Conservation (phyloP, 176 grass and related monocot species). For the Lolium multiflorum region DNA sequence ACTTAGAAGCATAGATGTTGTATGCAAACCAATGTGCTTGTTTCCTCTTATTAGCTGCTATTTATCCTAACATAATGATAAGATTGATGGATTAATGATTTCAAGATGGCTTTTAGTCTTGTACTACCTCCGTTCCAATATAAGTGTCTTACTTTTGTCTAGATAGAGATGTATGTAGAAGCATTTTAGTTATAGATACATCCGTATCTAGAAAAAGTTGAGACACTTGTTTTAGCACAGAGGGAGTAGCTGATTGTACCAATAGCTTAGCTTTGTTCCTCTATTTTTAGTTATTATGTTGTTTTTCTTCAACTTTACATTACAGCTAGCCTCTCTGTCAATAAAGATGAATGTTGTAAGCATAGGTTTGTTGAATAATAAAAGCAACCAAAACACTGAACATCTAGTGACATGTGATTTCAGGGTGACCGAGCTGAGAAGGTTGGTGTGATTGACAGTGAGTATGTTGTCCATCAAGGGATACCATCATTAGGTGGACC, state of each 20-base stretch:
- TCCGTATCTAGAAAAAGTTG: no score
- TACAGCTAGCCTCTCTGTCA: no score
- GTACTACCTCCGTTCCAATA: background rate
- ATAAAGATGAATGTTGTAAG: background rate
- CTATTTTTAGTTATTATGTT: background rate
- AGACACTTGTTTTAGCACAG: no score
- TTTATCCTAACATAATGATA: background rate
- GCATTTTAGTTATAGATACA: no score
- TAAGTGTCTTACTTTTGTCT: no score
- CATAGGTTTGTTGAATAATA: background rate
- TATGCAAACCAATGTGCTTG: background rate
- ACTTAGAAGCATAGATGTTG: background rate
- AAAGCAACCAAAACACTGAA: conserved; percentile 29
- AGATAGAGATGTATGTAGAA: no score
- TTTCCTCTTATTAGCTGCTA: background rate
- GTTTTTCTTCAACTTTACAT: conserved; percentile 12
- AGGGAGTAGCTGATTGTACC: background rate
- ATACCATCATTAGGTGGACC: conserved; percentile 98
- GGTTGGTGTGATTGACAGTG: conserved; percentile 93
- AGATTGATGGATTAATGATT: background rate
- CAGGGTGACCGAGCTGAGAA: conserved; percentile 97
- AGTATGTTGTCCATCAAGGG: conserved; percentile 94
- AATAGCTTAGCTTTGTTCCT: background rate
- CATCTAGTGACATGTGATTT: conserved; percentile 45
- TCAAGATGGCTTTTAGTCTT: background rate